phyloP scores from a whole-genome alignment of 2,329 filamentous ascomycete species.

The Talaromyces sp. region DNA sequence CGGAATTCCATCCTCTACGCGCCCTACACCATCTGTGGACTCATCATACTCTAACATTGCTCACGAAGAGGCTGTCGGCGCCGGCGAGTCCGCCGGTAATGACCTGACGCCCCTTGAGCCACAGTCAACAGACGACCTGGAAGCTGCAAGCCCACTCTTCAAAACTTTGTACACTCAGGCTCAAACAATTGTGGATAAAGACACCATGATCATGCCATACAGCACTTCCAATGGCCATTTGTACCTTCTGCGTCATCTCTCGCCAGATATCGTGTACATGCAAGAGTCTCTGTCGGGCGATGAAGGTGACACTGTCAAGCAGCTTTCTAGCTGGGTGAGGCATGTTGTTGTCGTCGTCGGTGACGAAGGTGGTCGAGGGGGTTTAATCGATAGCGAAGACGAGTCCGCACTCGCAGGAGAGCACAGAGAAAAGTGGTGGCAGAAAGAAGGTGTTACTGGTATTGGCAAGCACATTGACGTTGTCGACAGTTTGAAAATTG shows the following conservation, averaged over 20 bases:
- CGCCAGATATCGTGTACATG: slow-evolving; percentile 80
- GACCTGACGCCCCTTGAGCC: slow-evolving; percentile 46
- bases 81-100: slow-evolving; percentile 42
- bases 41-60: slow-evolving; percentile 88
- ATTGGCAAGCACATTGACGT: slow-evolving; percentile 82
- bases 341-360: slow-evolving; percentile 55
- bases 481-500: slow-evolving; percentile 73
- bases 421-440: slow-evolving; percentile 47
- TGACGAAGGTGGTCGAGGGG: slow-evolving; percentile 58
- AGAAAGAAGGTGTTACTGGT: slow-evolving; percentile 72
- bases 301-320: slow-evolving; percentile 66
- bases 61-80: slow-evolving; percentile 54
- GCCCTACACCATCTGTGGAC: slow-evolving; percentile 58
- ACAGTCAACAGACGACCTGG: slow-evolving; percentile 40
- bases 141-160: slow-evolving; percentile 58
- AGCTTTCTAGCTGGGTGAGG: slow-evolving; percentile 57
- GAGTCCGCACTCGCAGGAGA: slow-evolving; percentile 36
- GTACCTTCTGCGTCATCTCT: slow-evolving; percentile 79
- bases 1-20: slow-evolving; percentile 35
- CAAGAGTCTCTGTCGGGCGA: slow-evolving; percentile 76
- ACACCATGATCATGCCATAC: slow-evolving; percentile 83
- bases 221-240: slow-evolving; percentile 75
- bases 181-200: slow-evolving; percentile 70
- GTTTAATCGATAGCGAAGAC: slow-evolving; percentile 73
- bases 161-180: slow-evolving; percentile 77